Base-by-base conservation (phyloP, 495 filamentous ascomycete species). In the Neurospora sp. region DNA sequence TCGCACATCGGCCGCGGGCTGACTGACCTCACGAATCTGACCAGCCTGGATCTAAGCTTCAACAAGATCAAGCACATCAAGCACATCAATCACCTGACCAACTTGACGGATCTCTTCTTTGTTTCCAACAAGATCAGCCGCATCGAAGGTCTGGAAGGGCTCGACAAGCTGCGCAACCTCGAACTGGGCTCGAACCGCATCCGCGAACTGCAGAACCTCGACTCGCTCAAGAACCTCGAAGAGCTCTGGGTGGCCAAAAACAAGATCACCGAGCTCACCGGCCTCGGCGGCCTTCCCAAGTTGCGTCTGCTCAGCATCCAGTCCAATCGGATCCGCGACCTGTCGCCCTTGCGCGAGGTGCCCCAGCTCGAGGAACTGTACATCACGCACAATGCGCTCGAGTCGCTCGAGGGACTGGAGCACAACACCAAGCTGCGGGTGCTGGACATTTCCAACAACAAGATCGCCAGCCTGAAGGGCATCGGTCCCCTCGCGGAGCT, bases 11-110 rank as follows among this genome's bases (percentile, higher is more conserved):
- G 27, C 78, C 89, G 90, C 75, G 93, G 93, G 41, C 87, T 99
- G 39, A 93, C 97, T 38, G 86, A 89, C 65, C 88, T 98, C 42
- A 84, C 82, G 9, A 84, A 92, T 40, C 85, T 99, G 22, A 93
- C 86, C 16, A 92, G 84, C 71, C 87, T 99, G 69, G 96, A 99
- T 79, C 84, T 99, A 44, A 95, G 92, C 77, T 99, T 97, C 88
- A 99, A 99, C 82, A 98, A 97, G 84, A 95, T 99, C 83, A 98
- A 97, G 80, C 94, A 98, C 79, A 97, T 99, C 86, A 96, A 96
- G 83, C 88, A 94, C 77, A 82, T 98, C 76, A 85, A 88, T 45
- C 93, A 96, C 79, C 85, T 99, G 35, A 88, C 82, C 14, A 88
- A 93, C 44, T 84, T 98, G 70, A 92, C 86, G 75, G 93, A 98